These are phyloP conservation scores for Sindora glabra DNA, from an alignment of 306 rosid species.

Conservation along the genomic window DNA sequence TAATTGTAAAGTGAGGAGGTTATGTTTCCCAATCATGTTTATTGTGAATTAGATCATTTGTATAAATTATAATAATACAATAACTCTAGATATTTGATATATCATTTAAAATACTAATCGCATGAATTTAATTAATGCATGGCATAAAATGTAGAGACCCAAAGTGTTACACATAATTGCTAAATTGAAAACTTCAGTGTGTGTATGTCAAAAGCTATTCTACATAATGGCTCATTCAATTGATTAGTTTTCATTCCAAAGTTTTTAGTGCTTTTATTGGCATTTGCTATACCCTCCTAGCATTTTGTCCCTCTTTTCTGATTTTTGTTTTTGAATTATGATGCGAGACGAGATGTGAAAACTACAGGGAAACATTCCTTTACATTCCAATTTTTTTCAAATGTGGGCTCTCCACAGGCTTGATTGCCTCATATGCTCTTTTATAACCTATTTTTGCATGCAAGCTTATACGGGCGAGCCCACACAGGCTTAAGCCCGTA, in stretches of 20 bases:
- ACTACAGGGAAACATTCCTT: not conserved
- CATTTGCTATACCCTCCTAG: not conserved
- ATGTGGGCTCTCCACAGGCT: no score
- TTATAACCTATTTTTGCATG: no score
- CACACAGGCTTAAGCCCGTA: no score
- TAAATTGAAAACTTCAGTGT: not conserved
- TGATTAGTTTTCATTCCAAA: not conserved
- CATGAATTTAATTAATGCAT: not conserved
- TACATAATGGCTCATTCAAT: not conserved
- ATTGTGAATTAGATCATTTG: no score
- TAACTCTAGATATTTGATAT: no score
- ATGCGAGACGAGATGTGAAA: no score
- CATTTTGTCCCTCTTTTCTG: not conserved
- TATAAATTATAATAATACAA: no score
- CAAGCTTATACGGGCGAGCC: no score
- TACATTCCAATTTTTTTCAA: constrained; percentile 5
- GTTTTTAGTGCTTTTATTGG: not conserved
- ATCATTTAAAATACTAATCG: no score
- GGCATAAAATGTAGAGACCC: not conserved
- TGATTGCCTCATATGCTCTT: no score
- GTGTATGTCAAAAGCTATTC: not conserved
- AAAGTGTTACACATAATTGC: constrained; percentile 3
- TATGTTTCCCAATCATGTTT: no score
- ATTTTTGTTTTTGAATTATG: not conserved
- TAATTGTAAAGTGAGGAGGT: not conserved